Conservation (phyloP, 345 rosid genomes). For the Reutealis trisperma region DNA sequence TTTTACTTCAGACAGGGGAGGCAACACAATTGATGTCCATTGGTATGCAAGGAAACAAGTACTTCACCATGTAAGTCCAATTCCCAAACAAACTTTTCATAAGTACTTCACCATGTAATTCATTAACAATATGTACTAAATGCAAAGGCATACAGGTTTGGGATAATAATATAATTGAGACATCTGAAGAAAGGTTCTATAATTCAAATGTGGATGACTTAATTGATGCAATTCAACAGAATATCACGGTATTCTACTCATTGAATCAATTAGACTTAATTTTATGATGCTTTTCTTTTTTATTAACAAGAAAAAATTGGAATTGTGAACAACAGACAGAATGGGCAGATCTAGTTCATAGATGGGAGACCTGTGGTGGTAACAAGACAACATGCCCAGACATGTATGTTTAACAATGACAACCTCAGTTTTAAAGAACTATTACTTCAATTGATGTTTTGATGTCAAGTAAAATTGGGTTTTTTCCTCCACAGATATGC, state of each 20-base stretch:
- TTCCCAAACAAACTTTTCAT: not conserved
- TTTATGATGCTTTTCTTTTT: not conserved
- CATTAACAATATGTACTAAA: not conserved
- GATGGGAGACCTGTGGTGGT: conserved; percentile 69
- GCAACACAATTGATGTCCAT: conserved; percentile 73
- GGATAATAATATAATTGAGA: conserved; percentile 71
- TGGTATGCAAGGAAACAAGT: conserved; percentile 77
- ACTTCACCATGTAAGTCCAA: conserved; percentile 76
- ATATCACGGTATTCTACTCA: conserved; percentile 54
- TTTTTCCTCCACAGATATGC: conserved; percentile 58
- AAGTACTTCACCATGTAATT: too few species aligned
- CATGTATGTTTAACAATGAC: conserved; percentile 38
- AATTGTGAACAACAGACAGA: conserved; percentile 43
- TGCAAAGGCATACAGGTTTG: conserved; percentile 53
- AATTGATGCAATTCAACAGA: conserved; percentile 60
- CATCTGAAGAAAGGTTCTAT: conserved; percentile 60
- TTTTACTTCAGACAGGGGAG: conserved; percentile 77
- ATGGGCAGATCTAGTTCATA: conserved; percentile 59
- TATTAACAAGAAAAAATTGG: not conserved
- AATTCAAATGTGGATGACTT: conserved; percentile 48
- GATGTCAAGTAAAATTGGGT: not conserved
- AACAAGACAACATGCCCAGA: conserved; percentile 67
- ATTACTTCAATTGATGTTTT: not conserved
- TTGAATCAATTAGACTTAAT: not conserved
- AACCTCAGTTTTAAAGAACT: not conserved